Evolutionary conservation across 2,329 filamentous ascomycete species (phyloP).

Genomic region (Stenocarpella maydis): DNA sequence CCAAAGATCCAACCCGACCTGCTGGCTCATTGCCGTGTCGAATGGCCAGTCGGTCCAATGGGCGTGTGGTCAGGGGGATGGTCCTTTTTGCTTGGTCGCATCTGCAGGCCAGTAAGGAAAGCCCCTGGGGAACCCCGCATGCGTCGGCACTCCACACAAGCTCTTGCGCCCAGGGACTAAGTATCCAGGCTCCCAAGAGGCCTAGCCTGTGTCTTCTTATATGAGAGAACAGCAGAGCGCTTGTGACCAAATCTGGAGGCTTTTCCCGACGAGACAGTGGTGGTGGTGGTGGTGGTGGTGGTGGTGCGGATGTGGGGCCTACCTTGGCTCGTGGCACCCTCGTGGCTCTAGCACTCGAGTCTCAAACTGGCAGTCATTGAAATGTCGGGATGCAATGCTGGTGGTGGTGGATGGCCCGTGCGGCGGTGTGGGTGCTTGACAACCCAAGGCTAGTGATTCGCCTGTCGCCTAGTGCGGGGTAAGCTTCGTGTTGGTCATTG

Average conservation of each 20-base stretch:
- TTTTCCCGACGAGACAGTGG: constrained; percentile 17
- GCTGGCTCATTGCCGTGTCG: neutral
- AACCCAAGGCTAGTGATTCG: constrained; percentile 31
- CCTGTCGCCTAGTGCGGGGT: constrained; percentile 28
- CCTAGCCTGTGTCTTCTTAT: neutral
- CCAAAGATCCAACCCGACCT: neutral
- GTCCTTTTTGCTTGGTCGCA: neutral
- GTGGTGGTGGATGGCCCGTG: neutral
- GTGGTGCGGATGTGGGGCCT: neutral
- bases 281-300: too few species aligned
- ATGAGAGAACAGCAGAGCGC: too few species aligned
- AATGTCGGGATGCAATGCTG: constrained; percentile 17
- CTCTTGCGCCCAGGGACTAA: constrained; percentile 8
- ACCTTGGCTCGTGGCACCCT: too few species aligned
- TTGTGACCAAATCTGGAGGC: neutral
- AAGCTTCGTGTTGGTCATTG: constrained; percentile 1
- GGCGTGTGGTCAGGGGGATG: neutral
- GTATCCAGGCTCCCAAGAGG: neutral
- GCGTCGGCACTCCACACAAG: constrained; percentile 8
- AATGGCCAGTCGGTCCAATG: neutral
- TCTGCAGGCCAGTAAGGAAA: neutral
- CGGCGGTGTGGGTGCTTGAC: constrained; percentile 13
- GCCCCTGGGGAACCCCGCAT: neutral
- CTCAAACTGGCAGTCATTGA: neutral
- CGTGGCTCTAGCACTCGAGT: too few species aligned